These are phyloP conservation scores for Proliferodiscus dingleyae DNA, from an alignment of 2,329 filamentous ascomycete genomes.

Conservation along the genomic window DNA sequence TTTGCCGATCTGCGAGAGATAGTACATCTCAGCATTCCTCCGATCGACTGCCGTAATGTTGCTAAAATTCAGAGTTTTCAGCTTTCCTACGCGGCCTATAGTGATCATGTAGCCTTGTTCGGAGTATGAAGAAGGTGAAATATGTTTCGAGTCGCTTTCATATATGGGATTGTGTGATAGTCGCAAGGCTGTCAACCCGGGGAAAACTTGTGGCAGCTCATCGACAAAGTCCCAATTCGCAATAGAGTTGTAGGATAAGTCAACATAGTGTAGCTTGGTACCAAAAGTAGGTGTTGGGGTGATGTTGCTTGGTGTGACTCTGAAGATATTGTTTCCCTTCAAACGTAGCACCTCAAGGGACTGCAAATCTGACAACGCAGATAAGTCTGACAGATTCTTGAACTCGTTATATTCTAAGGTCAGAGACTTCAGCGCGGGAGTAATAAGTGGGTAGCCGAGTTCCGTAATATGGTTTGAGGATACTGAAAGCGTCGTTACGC, in stretches of 20 bases:
- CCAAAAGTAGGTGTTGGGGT: conserved; percentile 15
- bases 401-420: conserved; percentile 72
- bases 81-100: conserved; percentile 63
- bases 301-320: conserved; percentile 41
- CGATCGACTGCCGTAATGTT: conserved; percentile 68
- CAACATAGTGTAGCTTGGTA: conserved; percentile 47
- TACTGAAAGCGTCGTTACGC: conserved; percentile 46
- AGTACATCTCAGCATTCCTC: conserved; percentile 87
- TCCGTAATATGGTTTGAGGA: conserved; percentile 53
- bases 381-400: conserved; percentile 51
- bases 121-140: conserved; percentile 45
- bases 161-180: conserved; percentile 86
- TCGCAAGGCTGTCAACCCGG: conserved; percentile 68
- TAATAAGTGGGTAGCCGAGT: conserved; percentile 40
- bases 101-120: conserved; percentile 90
- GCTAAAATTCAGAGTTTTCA: conserved; percentile 70
- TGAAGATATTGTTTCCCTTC: conserved; percentile 70
- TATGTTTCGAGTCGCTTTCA: conserved; percentile 33
- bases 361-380: conserved; percentile 45
- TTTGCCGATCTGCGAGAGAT: conserved; percentile 75
- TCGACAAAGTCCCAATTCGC: conserved; percentile 71
- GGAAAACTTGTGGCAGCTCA: conserved; percentile 60
- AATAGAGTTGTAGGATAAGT: conserved; percentile 69
- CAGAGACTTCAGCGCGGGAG: conserved; percentile 48
- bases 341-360: conserved; percentile 60